These are phyloP conservation scores for Globisporangium carolinianum DNA, from an alignment of 352 stramenopile genomes.

Conservation along the genomic window DNA sequence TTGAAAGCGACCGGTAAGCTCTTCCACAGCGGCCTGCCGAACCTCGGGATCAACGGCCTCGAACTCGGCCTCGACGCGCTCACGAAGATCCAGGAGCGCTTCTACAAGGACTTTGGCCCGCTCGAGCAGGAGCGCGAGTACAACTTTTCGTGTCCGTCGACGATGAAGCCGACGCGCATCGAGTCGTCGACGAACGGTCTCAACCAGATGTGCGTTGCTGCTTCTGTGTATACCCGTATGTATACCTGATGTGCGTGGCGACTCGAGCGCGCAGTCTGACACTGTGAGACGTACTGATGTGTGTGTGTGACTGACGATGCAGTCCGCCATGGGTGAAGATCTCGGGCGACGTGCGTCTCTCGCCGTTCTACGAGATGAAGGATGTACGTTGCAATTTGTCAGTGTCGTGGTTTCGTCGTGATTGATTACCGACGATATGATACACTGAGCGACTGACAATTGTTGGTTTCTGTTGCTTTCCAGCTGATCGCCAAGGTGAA, in stretches of 20 bases:
- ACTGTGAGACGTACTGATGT: neutral
- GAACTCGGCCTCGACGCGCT: conserved; percentile 86
- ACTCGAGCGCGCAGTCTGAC: no score
- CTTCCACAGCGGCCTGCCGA: conserved; percentile 88
- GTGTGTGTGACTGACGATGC: neutral
- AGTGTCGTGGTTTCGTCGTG: conserved; percentile 4
- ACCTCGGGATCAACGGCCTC: conserved; percentile 87
- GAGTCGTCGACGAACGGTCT: conserved; percentile 72
- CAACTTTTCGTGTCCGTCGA: conserved; percentile 87
- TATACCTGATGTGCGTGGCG: no score
- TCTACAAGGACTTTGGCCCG: conserved; percentile 86
- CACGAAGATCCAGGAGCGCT: conserved; percentile 79
- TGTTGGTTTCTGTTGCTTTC: conserved; percentile 6
- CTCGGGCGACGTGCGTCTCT: conserved; percentile 86
- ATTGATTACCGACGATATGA: no score
- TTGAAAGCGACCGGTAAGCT: conserved; percentile 89
- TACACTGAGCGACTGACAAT: neutral
- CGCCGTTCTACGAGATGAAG: conserved; percentile 90
- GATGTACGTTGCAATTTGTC: conserved; percentile 39
- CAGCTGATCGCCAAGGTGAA: conserved; percentile 67
- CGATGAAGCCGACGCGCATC: conserved; percentile 85
- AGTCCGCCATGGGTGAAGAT: conserved; percentile 88
- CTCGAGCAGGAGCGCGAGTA: conserved; percentile 83
- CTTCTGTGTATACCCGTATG: neutral
- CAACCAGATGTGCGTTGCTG: conserved; percentile 71